Evolutionary conservation across 805 yeast species (phyloP), one percentile per base, ranked within the genome.

Genomic region (Candida anglica): DNA sequence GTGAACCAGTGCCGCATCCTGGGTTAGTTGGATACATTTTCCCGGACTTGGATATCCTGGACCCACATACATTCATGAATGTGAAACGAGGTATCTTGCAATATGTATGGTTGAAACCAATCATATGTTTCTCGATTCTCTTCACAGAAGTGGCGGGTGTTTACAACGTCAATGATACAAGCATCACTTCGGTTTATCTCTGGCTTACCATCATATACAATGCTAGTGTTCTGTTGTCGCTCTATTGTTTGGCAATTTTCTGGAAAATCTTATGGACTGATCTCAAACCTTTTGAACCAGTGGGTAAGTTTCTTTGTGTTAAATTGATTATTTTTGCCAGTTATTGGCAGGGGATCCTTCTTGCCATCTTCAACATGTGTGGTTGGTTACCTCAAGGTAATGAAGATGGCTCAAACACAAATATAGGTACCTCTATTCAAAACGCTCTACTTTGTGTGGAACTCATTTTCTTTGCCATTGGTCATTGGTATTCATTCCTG

Each of bases 251-350:
- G 43, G 96, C 96, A 0, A 63, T 88, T 32, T 93, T 93, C 56
- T 93, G 98, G 98, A 81, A 78, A 52, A 86, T 95, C 45, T 66
- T 93, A n/a, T 79, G 84, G 61, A 53, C 52, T 2, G 97, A 89
- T 47, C 68, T 93, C 44, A 71, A 65, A 34, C 84, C 81, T 2
- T 89, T 81, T 63, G 75, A 86, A 35, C 98, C 98, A 3, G 79
- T 93, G 75, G 88, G 94, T 8, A 89, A 89, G 60, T 93, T 93
- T 55, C 56, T 93, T 25, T 88, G 97, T 61, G 95, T 93, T 30
- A 93, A 93, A 52, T 70, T 88, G 42, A 87, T 93, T 35, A 89
- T 93, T 31, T 93, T 93, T 69, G 98, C 96, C 16, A 85, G 96
- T n/a, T 93, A 88, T 55, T 93, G 99, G 99, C 98, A 93, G 54